phyloP scores from a whole-genome alignment of 805 yeast genomes.

The Pichia ethanolica region DNA sequence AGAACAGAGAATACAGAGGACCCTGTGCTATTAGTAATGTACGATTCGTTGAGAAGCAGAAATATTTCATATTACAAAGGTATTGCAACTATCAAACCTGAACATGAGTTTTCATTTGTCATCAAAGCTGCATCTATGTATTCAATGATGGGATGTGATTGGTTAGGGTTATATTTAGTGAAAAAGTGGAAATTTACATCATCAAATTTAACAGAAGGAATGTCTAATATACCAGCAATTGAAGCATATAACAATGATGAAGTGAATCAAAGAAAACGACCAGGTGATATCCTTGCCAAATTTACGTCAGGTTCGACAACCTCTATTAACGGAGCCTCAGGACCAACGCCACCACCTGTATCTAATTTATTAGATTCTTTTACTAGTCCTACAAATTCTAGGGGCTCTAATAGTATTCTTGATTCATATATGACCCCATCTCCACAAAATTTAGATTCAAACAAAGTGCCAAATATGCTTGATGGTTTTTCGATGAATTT shows the following conservation, averaged over 20 bases:
- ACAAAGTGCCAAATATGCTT: slow-evolving; percentile 1
- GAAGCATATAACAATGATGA: background rate
- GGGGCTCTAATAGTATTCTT: background rate
- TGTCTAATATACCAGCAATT: background rate
- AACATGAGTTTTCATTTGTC: slow-evolving; percentile 54
- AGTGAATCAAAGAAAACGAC: slow-evolving; percentile 2
- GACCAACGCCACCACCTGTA: background rate
- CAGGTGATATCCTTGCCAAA: slow-evolving; percentile 13
- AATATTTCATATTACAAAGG: slow-evolving; percentile 44
- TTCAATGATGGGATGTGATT: slow-evolving; percentile 87
- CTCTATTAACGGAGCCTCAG: background rate
- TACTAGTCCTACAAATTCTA: background rate
- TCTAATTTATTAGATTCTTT: slow-evolving; percentile 3
- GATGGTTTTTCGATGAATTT: slow-evolving; percentile 1
- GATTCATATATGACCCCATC: background rate
- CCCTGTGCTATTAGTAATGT: slow-evolving; percentile 69
- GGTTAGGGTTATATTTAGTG: slow-evolving; percentile 55
- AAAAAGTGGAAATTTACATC: slow-evolving; percentile 57
- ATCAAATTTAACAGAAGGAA: background rate
- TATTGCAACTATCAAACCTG: slow-evolving; percentile 35
- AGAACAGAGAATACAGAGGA: slow-evolving; percentile 43
- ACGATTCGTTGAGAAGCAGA: slow-evolving; percentile 50
- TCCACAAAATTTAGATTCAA: background rate
- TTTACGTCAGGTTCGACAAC: slow-evolving; percentile 1
- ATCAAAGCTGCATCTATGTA: slow-evolving; percentile 59